Percentiles rank a stretch among this genome's conserved stretches.
Conservation (phyloP, 208 protist species). For the Acanthamoeba castellanii region DNA sequence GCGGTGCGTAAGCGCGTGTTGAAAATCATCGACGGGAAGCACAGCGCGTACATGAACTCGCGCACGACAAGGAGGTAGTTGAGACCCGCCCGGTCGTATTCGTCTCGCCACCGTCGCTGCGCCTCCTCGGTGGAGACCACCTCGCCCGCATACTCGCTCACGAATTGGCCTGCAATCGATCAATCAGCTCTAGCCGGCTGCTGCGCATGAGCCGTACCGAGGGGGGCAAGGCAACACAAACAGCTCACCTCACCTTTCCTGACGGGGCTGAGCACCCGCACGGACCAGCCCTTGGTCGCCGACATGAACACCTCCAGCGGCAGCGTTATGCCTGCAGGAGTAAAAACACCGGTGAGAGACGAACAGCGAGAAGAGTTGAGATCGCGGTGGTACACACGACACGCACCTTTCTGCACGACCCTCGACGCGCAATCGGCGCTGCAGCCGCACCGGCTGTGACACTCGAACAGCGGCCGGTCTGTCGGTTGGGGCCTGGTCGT, state of each 20-base stretch:
- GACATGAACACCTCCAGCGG: slow-evolving; percentile 27
- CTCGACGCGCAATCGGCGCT: neutral
- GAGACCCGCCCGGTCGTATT: slow-evolving; percentile 29
- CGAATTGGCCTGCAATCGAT: neutral
- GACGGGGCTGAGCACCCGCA: neutral
- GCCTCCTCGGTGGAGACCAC: slow-evolving; percentile 43
- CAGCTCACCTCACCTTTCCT: neutral
- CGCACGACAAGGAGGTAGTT: slow-evolving; percentile 65
- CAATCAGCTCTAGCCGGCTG: neutral
- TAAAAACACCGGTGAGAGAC: neutral
- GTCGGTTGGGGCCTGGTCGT: neutral
- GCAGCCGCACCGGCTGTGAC: neutral
- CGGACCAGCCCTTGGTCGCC: slow-evolving; percentile 35
- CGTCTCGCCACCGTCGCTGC: neutral
- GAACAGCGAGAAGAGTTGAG: no score
- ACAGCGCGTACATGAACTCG: slow-evolving; percentile 25
- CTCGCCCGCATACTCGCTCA: slow-evolving; percentile 71
- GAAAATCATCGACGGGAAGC: neutral
- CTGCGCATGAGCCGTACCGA: neutral
- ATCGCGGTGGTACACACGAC: neutral
- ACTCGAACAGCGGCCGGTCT: neutral
- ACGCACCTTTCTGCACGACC: slow-evolving; percentile 33
- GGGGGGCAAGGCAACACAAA: neutral
- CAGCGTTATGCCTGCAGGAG: neutral
- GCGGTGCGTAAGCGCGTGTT: no score